These are phyloP conservation scores for Pythium apleroticum DNA, from an alignment of 352 stramenopile species.

Conservation along the genomic window DNA sequence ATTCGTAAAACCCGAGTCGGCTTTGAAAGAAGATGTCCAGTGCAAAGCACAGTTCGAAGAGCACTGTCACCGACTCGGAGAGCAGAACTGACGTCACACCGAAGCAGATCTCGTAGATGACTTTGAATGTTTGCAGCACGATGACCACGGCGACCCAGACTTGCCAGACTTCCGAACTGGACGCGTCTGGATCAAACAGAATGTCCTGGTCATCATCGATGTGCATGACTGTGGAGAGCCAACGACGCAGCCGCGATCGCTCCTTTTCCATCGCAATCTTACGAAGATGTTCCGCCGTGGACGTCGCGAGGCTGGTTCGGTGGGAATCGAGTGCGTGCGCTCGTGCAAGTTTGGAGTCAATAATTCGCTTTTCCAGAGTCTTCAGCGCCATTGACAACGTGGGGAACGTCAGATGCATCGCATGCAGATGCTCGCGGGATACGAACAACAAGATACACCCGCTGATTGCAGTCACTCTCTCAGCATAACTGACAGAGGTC, in stretches of 20 bases:
- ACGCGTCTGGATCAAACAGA: slow-evolving; percentile 44
- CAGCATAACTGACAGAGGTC: slow-evolving; percentile 50
- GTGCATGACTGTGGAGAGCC: slow-evolving; percentile 15
- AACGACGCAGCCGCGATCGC: background rate
- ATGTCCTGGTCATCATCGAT: slow-evolving; percentile 34
- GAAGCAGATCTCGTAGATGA: slow-evolving; percentile 39
- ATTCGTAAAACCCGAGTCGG: slow-evolving; percentile 58
- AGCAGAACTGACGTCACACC: slow-evolving; percentile 21
- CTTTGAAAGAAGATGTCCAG: slow-evolving; percentile 50
- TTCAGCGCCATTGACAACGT: slow-evolving; percentile 65
- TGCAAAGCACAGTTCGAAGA: slow-evolving; percentile 45
- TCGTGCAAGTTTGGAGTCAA: slow-evolving; percentile 45
- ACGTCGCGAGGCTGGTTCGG: slow-evolving; percentile 10
- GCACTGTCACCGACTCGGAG: slow-evolving; percentile 29
- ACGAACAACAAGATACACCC: slow-evolving; percentile 60
- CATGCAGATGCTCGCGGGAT: slow-evolving; percentile 46
- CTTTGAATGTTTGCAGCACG: slow-evolving; percentile 35
- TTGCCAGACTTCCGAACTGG: slow-evolving; percentile 32
- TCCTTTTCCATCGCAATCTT: slow-evolving; percentile 13
- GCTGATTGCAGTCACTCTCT: slow-evolving; percentile 57
- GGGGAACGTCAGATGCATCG: slow-evolving; percentile 61
- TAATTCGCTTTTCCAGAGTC: slow-evolving; percentile 50
- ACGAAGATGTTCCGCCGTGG: background rate
- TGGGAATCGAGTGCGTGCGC: slow-evolving; percentile 25
- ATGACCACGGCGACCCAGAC: slow-evolving; percentile 31